Evolutionary conservation across 2,329 filamentous ascomycete genomes (phyloP).

Genomic region (Chrysosporium keratinophilum): DNA sequence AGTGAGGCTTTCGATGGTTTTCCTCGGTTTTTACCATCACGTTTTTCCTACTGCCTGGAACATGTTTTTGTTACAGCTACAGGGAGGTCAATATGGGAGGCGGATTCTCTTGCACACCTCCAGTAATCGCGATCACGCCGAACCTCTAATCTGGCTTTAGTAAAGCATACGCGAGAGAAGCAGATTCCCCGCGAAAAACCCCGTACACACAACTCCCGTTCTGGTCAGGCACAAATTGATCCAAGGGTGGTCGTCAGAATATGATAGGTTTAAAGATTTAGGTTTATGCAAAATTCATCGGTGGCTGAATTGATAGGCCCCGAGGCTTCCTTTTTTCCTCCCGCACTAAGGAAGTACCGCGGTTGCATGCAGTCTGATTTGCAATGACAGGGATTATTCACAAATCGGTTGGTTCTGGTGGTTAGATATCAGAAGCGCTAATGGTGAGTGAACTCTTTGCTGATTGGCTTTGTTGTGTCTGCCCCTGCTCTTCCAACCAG

Average conservation of each 20-base stretch:
- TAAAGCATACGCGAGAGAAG: not conserved
- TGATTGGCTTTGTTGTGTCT: not conserved
- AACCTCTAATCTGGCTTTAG: not conserved
- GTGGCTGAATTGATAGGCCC: conserved; percentile 35
- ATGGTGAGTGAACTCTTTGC: not conserved
- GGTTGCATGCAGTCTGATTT: conserved; percentile 20
- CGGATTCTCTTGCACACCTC: not conserved
- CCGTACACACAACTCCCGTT: not conserved
- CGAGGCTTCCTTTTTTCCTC: conserved; percentile 11
- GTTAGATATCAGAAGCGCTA: conserved; percentile 30
- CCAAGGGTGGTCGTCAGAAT: not conserved
- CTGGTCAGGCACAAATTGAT: not conserved
- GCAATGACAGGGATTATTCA: conserved; percentile 21
- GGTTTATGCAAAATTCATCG: conserved; percentile 7
- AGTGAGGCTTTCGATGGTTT: not conserved
- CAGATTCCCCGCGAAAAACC: not conserved
- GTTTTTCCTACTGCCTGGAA: not conserved
- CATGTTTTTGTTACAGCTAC: not conserved
- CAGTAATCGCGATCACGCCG: not conserved
- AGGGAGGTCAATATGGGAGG: not conserved
- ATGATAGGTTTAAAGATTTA: not conserved
- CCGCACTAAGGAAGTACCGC: conserved; percentile 11
- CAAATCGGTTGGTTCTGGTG: conserved; percentile 32
- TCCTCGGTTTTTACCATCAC: not conserved
- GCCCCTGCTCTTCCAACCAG: conserved; percentile 1